Evolutionary conservation across 2,329 filamentous ascomycete species (phyloP).

Genomic region (Epichloe uncinata): DNA sequence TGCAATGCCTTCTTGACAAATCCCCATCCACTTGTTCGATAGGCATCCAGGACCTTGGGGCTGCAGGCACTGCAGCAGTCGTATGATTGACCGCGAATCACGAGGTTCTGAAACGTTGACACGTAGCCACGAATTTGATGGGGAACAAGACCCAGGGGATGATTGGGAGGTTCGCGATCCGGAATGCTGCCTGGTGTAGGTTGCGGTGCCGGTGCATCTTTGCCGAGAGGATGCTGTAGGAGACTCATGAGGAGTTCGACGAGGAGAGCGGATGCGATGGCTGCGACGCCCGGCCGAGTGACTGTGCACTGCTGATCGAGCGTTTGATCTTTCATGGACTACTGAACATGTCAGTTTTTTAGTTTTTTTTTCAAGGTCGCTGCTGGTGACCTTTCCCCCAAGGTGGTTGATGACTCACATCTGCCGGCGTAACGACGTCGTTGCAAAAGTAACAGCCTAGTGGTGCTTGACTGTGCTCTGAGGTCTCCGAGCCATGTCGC

Average conservation of each 20-base stretch:
- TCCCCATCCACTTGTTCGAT: constrained; percentile 55
- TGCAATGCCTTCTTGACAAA: constrained; percentile 64
- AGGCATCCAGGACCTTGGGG: constrained; percentile 52
- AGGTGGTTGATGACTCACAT: constrained; percentile 47
- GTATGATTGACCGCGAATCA: constrained; percentile 62
- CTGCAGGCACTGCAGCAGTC: constrained; percentile 74
- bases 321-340: constrained; percentile 90
- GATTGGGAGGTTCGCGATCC: constrained; percentile 41
- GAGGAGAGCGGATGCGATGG: constrained; percentile 79
- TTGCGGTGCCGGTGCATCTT: constrained; percentile 45
- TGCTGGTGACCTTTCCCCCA: neutral
- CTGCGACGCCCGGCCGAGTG: constrained; percentile 81
- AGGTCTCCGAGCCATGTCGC: constrained; percentile 67
- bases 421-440: constrained; percentile 85
- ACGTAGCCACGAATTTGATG: constrained; percentile 73
- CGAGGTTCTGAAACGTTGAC: constrained; percentile 58
- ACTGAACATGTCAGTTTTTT: constrained; percentile 1
- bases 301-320: constrained; percentile 98
- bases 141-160: constrained; percentile 57
- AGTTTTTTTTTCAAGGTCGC: no score
- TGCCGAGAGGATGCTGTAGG: constrained; percentile 70
- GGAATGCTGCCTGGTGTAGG: constrained; percentile 26
- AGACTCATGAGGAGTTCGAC: constrained; percentile 83
- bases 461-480: constrained; percentile 44
- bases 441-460: constrained; percentile 98